Percentiles rank a stretch among this genome's conserved stretches.
phyloP scores from a whole-genome alignment of 495 filamentous ascomycete genomes.

The Gamarada debralockiae region DNA sequence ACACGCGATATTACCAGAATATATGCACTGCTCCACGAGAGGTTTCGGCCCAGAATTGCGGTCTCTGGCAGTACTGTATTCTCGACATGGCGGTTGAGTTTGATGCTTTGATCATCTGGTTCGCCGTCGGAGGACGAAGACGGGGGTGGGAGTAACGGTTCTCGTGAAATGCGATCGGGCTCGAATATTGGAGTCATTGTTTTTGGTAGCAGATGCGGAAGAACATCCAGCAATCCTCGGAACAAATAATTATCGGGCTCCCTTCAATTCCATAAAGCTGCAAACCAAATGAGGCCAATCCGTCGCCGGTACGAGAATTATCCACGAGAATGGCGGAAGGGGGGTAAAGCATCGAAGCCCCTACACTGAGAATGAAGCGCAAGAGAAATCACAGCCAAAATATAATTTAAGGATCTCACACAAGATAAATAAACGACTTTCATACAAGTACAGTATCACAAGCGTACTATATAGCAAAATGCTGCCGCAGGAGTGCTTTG shows the following conservation, averaged over 20 bases:
- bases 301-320: too few relatives aligned
- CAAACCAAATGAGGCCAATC: too few relatives aligned
- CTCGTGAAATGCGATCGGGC: not conserved
- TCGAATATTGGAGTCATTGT: not conserved
- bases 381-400: not conserved
- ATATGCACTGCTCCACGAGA: constrained; percentile 66
- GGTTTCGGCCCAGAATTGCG: constrained; percentile 56
- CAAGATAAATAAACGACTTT: too few relatives aligned
- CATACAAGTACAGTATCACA: too few relatives aligned
- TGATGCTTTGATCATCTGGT: not conserved
- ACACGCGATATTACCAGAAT: constrained; percentile 62
- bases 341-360: too few relatives aligned
- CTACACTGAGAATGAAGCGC: not conserved
- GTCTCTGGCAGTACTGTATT: constrained; percentile 61
- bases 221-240: not conserved
- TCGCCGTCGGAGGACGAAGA: not conserved
- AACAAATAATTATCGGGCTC: not conserved
- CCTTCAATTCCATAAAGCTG: too few relatives aligned
- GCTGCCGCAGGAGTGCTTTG: not conserved
- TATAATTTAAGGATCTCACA: too few relatives aligned
- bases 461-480: too few relatives aligned
- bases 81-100: constrained; percentile 33
- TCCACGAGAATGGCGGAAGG: not conserved
- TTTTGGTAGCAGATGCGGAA: not conserved
- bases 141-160: not conserved